Evolutionary conservation across 176 grass and related monocot species (phyloP).

Genomic region (Tillandsia leiboldiana): DNA sequence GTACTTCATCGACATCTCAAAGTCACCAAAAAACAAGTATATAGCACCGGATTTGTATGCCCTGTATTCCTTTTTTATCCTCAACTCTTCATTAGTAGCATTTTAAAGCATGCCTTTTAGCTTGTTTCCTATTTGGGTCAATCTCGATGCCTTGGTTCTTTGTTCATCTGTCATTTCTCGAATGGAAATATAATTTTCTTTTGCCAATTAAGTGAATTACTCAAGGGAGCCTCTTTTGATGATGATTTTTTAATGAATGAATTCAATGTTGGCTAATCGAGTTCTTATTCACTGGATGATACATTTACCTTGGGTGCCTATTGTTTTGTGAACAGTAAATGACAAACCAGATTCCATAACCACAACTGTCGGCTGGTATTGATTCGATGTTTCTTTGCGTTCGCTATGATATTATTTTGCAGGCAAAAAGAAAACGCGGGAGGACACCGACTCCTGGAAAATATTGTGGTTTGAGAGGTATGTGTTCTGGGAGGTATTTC

Average conservation of each 20-base stretch:
- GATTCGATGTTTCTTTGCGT: too few relatives aligned
- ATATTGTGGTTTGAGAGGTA: conserved; percentile 44
- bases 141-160: conserved; percentile 6
- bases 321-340: too few relatives aligned
- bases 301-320: too few relatives aligned
- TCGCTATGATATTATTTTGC: background rate
- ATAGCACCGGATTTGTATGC: conserved; percentile 20
- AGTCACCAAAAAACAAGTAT: conserved; percentile 23
- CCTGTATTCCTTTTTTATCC: conserved; percentile 18
- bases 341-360: too few relatives aligned
- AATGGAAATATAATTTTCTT: background rate
- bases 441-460: conserved; percentile 93
- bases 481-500: background rate
- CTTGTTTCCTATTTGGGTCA: background rate
- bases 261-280: too few relatives aligned
- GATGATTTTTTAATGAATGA: background rate
- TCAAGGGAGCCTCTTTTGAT: background rate
- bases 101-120: conserved; percentile 19
- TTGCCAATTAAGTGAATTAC: background rate
- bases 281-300: too few relatives aligned
- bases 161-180: background rate
- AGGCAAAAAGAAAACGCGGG: conserved; percentile 88
- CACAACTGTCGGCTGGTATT: too few relatives aligned
- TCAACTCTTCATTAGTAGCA: conserved; percentile 27
- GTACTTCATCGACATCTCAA: conserved; percentile 16